A percentile compares a stretch with the other conserved stretches of the same genome.
phyloP scores from a whole-genome alignment of 2,329 filamentous ascomycete genomes.

The Amauroascus verrucosus region DNA sequence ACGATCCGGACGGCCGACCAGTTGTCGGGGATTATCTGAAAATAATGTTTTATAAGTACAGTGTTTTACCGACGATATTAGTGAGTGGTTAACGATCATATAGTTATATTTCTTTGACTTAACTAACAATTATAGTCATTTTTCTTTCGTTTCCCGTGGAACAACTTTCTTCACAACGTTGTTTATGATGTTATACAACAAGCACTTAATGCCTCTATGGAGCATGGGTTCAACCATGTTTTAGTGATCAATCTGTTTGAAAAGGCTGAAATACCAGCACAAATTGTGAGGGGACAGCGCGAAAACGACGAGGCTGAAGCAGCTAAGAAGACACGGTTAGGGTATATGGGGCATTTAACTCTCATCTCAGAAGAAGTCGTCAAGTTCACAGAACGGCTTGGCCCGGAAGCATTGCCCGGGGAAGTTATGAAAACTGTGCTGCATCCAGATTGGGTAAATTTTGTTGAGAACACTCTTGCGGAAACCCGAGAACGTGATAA shows the following conservation, averaged over 20 bases:
- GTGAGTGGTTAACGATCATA: slow-evolving; percentile 44
- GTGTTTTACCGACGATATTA: slow-evolving; percentile 88
- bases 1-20: slow-evolving; percentile 54
- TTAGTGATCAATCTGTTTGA: slow-evolving; percentile 90
- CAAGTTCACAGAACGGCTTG: slow-evolving; percentile 92
- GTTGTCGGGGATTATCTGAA: slow-evolving; percentile 93
- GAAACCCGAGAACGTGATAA: slow-evolving; percentile 95
- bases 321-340: slow-evolving; percentile 77
- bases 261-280: slow-evolving; percentile 74
- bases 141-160: slow-evolving; percentile 98
- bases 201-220: slow-evolving; percentile 97
- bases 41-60: slow-evolving; percentile 89
- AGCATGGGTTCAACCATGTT: slow-evolving; percentile 81
- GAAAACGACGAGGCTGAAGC: slow-evolving; percentile 77
- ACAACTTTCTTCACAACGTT: slow-evolving; percentile 98
- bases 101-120: slow-evolving; percentile 1
- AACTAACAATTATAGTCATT: slow-evolving; percentile 54
- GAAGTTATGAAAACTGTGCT: slow-evolving; percentile 79
- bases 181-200: slow-evolving; percentile 98
- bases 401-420: slow-evolving; percentile 75
- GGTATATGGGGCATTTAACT: slow-evolving; percentile 97
- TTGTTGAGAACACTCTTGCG: slow-evolving; percentile 83
- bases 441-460: slow-evolving; percentile 83
- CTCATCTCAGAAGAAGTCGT: slow-evolving; percentile 96
- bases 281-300: slow-evolving; percentile 83